phyloP scores from a whole-genome alignment of 345 rosid species.

The Gynandropsis gynandra region DNA sequence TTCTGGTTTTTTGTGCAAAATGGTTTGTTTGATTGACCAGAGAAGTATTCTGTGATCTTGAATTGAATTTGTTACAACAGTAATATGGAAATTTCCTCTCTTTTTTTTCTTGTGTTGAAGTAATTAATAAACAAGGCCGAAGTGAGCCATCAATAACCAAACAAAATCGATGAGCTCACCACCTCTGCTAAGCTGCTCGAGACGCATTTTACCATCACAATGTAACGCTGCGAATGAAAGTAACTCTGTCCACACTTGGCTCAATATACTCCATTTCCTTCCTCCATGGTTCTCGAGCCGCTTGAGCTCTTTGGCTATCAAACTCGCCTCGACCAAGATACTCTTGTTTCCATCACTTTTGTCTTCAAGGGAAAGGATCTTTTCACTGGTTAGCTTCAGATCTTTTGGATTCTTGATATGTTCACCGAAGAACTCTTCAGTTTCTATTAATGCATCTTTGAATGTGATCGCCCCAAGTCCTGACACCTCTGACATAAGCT shows the following conservation, averaged over 20 bases:
- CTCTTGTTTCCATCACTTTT: constrained; percentile 64
- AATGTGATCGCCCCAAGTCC: constrained; percentile 48
- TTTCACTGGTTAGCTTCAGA: constrained; percentile 15
- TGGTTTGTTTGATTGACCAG: no score
- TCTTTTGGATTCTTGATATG: neutral
- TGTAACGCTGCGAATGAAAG: constrained; percentile 50
- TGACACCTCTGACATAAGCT: constrained; percentile 44
- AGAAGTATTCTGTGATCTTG: no score
- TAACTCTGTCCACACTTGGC: constrained; percentile 61
- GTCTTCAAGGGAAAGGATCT: constrained; percentile 31
- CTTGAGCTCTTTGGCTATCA: constrained; percentile 43
- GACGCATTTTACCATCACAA: constrained; percentile 45
- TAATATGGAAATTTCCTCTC: no score
- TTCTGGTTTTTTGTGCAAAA: no score
- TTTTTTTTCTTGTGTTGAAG: no score
- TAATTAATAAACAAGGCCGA: constrained; percentile 51
- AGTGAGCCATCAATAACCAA: constrained; percentile 75
- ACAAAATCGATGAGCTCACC: constrained; percentile 56
- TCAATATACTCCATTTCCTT: constrained; percentile 44
- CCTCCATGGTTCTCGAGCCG: constrained; percentile 4
- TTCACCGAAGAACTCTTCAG: constrained; percentile 34
- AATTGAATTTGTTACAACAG: no score
- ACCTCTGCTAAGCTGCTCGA: constrained; percentile 54
- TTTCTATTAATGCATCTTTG: constrained; percentile 46
- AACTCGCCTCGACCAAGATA: constrained; percentile 50